A percentile compares a stretch with the other conserved stretches of the same genome.
phyloP scores from a whole-genome alignment of 148 eudicot species.

The Rhododendron simsii region DNA sequence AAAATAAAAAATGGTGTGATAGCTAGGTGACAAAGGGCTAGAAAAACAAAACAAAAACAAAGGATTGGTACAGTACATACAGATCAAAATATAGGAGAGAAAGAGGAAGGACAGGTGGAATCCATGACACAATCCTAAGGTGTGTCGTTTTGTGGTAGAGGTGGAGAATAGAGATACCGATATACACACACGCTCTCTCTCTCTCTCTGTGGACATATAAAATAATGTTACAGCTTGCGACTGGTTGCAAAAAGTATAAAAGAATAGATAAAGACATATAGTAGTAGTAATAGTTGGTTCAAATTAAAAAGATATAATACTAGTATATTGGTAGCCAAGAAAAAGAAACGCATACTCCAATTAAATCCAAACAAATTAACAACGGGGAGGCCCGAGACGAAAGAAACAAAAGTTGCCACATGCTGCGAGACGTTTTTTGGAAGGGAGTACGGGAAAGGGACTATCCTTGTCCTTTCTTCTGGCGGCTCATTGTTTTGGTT shows the following conservation, averaged over 20 bases:
- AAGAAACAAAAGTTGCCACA: constrained; percentile 6
- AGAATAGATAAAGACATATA: background rate
- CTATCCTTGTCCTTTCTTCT: constrained; percentile 2
- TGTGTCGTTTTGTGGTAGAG: background rate
- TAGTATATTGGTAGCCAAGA: background rate
- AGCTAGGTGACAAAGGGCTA: background rate
- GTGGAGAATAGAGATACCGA: background rate
- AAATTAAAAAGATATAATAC: too few species aligned
- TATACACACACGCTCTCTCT: background rate
- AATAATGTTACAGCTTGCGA: background rate
- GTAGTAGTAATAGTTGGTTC: too few species aligned
- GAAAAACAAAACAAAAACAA: background rate
- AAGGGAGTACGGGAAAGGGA: constrained; percentile 10
- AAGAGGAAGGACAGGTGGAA: background rate
- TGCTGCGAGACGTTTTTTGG: background rate
- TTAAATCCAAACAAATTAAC: too few species aligned
- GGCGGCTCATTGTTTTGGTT: background rate
- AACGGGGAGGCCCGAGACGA: background rate
- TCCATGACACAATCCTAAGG: background rate
- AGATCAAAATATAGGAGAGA: background rate
- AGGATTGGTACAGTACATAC: background rate
- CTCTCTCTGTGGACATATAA: background rate
- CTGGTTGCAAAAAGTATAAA: background rate
- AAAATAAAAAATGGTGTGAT: too few species aligned
- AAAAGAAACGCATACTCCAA: background rate